Evolutionary conservation across 2,329 filamentous ascomycete species (phyloP).

Genomic region (Monilinia polystroma): DNA sequence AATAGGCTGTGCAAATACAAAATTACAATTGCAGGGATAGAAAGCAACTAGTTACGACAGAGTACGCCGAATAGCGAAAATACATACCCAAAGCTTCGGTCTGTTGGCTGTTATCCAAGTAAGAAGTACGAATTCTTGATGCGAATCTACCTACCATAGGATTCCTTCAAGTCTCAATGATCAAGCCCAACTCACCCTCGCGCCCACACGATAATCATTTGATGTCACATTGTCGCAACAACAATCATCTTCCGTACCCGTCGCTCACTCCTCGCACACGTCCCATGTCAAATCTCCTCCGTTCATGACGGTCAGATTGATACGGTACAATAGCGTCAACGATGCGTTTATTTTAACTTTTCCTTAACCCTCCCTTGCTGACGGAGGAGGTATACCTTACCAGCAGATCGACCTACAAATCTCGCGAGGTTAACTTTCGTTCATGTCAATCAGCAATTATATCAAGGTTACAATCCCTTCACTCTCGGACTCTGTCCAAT

Average conservation of each 20-base stretch:
- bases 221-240: background rate
- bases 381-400: background rate
- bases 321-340: background rate
- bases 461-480: background rate
- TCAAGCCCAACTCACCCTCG: background rate
- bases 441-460: background rate
- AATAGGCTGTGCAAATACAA: conserved; percentile 21
- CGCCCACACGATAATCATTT: background rate
- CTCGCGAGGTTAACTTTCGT: background rate
- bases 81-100: background rate
- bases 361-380: background rate
- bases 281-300: conserved; percentile 2
- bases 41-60: no score
- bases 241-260: background rate
- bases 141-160: no score
- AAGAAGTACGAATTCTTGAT: background rate
- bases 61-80: background rate
- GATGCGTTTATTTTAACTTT: background rate
- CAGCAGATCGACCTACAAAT: background rate
- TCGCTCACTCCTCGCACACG: background rate
- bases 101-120: background rate
- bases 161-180: no score
- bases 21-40: conserved; percentile 17
- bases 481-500: background rate
- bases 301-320: background rate